Evolutionary conservation across 2,329 filamentous ascomycete species (phyloP), one percentile per base, ranked within the genome.

Genomic region (Bipolaris oryzae): DNA sequence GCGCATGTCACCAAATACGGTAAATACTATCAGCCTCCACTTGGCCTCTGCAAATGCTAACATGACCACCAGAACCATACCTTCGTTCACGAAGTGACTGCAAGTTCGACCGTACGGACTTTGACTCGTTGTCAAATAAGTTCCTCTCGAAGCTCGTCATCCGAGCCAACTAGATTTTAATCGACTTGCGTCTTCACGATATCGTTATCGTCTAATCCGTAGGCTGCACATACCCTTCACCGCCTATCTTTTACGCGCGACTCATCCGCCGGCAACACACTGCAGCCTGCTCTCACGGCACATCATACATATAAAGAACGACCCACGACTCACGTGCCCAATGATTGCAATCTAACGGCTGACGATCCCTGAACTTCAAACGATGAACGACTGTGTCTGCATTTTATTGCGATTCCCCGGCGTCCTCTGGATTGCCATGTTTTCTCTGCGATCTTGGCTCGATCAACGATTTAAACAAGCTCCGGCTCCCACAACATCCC

Each of bases 121-220:
- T 97, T 74, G 94, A 98, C 81, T 95, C 89, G 59, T 80, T 98
- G 74, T 96, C 93, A 50, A 97, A 96, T 83, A 98, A 97, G 82
- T 97, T 98, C 82, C 81, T 97, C 67, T 96, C 93, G 35, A 96
- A 96, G 80, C 86, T 98, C 72, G 93, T 97, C 76, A 96, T 97
- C 77, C 92, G 94, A 69, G 91, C 94, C 72, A 96, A 96, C 81
- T 96, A 84, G 61, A 45, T 42, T 43, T 20, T 35, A 23, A 15
- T 56, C 49, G 28, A 41, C 41, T 33, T 46, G 45, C 34, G 9
- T 42, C 41, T 38, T 49, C 45, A 50, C 41, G 34, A 47, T 34
- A 44, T 61, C 34, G 58, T 35, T 37, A 58, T 34, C 37, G 46
- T 47, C 42, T 60, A 57, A 56, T 62, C 46, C 60, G 47, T 59